Evolutionary conservation across 176 grass and related monocot species (phyloP).

Genomic region (Bolboschoenus planiculmis): DNA sequence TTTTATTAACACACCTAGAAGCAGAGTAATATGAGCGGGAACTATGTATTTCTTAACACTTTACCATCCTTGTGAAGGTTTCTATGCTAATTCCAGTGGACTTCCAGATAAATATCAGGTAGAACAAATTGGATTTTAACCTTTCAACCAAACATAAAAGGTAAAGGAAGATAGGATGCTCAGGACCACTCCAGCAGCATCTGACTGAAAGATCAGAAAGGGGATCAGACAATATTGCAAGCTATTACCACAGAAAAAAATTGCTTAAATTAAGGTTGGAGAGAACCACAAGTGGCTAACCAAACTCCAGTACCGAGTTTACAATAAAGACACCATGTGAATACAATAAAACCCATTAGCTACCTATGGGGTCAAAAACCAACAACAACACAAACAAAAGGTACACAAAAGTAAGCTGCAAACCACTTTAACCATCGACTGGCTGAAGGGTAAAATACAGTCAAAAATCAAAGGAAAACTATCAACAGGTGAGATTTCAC

Average conservation of each 20-base stretch:
- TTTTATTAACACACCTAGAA: too few species aligned
- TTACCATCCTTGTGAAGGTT: not conserved
- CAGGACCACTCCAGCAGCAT: not conserved
- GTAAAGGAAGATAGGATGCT: not conserved
- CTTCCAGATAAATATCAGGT: not conserved
- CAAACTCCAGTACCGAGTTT: not conserved
- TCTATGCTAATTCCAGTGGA: not conserved
- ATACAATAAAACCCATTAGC: not conserved
- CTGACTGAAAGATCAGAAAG: not conserved
- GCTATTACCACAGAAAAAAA: not conserved
- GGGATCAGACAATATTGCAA: not conserved
- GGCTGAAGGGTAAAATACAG: not conserved
- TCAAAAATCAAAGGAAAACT: slow-evolving; percentile 21
- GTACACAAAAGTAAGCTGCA: slow-evolving; percentile 4
- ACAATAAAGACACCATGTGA: slow-evolving; percentile 10
- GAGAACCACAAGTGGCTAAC: not conserved
- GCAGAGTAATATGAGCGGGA: not conserved
- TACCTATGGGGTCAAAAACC: slow-evolving; percentile 6
- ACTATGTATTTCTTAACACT: not conserved
- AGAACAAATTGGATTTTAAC: not conserved
- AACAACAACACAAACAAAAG: not conserved
- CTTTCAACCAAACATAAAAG: not conserved
- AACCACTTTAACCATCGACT: not conserved
- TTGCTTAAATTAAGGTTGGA: not conserved
- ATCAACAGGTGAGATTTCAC: slow-evolving; percentile 42